These are phyloP conservation scores for Tricholoma matsutake DNA, from an alignment of 768 basidiomycete species.

Conservation along the genomic window DNA sequence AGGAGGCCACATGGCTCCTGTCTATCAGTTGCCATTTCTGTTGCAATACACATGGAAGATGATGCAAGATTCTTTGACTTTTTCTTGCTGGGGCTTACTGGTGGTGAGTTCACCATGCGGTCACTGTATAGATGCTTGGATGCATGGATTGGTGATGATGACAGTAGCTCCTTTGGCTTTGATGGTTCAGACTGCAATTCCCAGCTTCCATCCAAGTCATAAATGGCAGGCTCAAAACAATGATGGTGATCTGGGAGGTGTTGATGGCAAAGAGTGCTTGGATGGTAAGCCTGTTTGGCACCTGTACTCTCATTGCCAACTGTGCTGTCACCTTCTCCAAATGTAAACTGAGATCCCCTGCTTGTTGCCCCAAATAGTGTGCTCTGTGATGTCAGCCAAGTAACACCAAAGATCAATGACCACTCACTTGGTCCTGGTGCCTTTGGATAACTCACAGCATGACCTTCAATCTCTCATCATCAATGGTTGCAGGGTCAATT, in stretches of 20 bases:
- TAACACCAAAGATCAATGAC: background rate
- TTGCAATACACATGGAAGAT: background rate
- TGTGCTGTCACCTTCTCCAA: background rate
- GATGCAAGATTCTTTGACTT: background rate
- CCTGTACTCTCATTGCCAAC: no score
- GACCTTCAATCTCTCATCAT: slow-evolving; percentile 12
- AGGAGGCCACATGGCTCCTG: background rate
- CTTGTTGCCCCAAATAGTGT: background rate
- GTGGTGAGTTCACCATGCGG: background rate
- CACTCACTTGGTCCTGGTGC: slow-evolving; percentile 3
- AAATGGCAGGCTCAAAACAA: no score
- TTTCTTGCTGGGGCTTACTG: background rate
- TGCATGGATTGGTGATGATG: background rate
- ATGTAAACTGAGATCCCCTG: background rate
- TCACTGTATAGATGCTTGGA: background rate
- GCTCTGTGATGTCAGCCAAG: background rate
- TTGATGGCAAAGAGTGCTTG: no score
- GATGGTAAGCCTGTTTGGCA: no score
- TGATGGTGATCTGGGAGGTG: no score
- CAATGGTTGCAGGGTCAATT: background rate
- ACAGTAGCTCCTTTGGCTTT: background rate
- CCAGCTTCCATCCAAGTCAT: no score
- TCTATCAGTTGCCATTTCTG: background rate
- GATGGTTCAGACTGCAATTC: no score
- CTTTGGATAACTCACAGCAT: slow-evolving; percentile 8